Base-by-base conservation (phyloP, 1,284 basidiomycete genomes). In the Apiotrichum porosum region DNA sequence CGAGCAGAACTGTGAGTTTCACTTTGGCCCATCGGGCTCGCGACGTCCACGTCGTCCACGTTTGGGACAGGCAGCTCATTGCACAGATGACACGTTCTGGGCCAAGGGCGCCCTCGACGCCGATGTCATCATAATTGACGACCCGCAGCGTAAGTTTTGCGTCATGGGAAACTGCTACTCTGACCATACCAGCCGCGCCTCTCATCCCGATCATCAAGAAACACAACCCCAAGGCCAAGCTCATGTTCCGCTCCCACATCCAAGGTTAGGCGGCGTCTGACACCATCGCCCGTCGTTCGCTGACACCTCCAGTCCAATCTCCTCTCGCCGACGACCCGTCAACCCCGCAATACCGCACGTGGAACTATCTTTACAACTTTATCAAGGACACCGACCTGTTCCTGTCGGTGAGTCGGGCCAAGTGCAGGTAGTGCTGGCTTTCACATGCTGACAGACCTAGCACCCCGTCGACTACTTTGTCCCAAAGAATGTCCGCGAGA, bases 401-500 rank as follows among this genome's bases (percentile, higher is more conserved):
- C 76, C 85, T 91, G 74, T 63, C 71, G 82, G 85, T 81, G 52
- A 58, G 78, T 68, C 22, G 30, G 49, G 15, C 23, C 21, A 9
- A 33, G 17, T 13, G n/a, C 37, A n/a, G 41, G 13, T 24, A 12
- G n/a, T n/a, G n/a, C 13, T 22, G 36, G 43, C 13, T 17, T 19
- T 18, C 19, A 32, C n/a, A n/a, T n/a, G 18, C 37, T 8, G 33
- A 35, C 33, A 23, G 17, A 28, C 17, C 6, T 30, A 68, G 68
- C 88, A 92, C 66, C 88, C 88, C n/a, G 88, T 92, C 60, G 85
- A 79, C 76, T 86, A 86, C 71, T 92, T 92, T 63, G 87, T 92
- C 12, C 89, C 88, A 10, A 81, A 80, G 55, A 83, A 85, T 61
- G 87, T 91, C 9, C 83, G 83, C n/a, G 62, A 71, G 30, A 54